These are phyloP conservation scores for Trifolium dubium DNA, from an alignment of 306 rosid species.

Conservation along the genomic window DNA sequence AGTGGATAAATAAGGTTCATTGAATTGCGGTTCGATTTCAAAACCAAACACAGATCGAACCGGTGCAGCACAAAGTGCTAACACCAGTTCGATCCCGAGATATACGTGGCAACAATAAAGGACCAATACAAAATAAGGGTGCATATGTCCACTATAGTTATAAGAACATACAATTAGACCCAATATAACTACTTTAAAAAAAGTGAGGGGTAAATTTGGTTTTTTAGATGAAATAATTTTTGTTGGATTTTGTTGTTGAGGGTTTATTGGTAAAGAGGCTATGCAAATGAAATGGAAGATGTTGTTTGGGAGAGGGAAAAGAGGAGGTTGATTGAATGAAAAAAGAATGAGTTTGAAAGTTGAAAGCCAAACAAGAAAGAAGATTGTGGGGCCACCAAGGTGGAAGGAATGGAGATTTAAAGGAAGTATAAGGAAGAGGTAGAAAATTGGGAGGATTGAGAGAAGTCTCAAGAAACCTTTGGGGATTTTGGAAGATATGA, in stretches of 20 bases:
- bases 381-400: constrained; percentile 43
- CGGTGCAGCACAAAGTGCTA: constrained; percentile 48
- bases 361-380: constrained; percentile 60
- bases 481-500: constrained; percentile 44
- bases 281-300: constrained; percentile 59
- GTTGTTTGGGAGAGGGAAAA: constrained; percentile 46
- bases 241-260: constrained; percentile 25
- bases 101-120: constrained; percentile 63
- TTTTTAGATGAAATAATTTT: background rate
- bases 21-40: constrained; percentile 66
- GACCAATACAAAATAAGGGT: constrained; percentile 35
- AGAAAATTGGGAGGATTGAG: constrained; percentile 49
- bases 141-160: constrained; percentile 41
- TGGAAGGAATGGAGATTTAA: constrained; percentile 42
- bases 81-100: constrained; percentile 52
- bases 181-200: constrained; percentile 46
- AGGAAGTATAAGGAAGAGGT: constrained; percentile 50
- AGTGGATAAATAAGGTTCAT: constrained; percentile 63
- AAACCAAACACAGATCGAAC: constrained; percentile 48
- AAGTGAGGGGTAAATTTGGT: background rate
- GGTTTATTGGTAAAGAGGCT: constrained; percentile 69
- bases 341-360: constrained; percentile 55
- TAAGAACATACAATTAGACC: constrained; percentile 41
- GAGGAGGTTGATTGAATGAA: constrained; percentile 60
- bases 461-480: constrained; percentile 45